Base-by-base conservation (phyloP, 192 early-diverging fungal genomes). In the Allomyces arbusculus region DNA sequence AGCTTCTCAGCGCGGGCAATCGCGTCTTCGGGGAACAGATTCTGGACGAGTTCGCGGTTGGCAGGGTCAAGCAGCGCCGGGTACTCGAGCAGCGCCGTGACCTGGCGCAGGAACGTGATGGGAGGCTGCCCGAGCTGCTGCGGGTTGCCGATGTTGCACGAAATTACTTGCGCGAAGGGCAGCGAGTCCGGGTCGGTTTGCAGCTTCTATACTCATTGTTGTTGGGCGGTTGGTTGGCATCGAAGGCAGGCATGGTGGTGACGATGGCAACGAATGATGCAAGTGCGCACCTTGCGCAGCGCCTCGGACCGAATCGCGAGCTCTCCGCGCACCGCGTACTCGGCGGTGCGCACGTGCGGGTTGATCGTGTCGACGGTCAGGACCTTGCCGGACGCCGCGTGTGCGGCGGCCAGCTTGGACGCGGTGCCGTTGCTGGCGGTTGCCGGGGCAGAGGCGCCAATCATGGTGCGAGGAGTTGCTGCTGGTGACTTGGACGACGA, bases 91-190 rank as follows among this genome's bases (percentile, higher is more conserved):
- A 99, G 76, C 23, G 92, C 86, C 44, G 86, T 79, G 22, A 95
- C 91, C 77, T 98, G 95, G 61, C 95, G 87, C 80, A 94, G 87
- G 67, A 99, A 99, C 20, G 94, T 95, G 73, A 96, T 89, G 23
- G 94, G 94, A 71, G 85, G 82, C 78, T 95, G 90, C 44, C 71
- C 74, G 19, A 94, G 81, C 77, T 90, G 89, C 77, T 94, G 91
- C 63, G 91, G 91, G 74, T 94, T 94, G 69, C 91, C 91, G 70
- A 94, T 94, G 70, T 94, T 94, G 77, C 89, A 89, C 68, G 78
- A 78, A 25, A 82, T 82, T 72, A 94, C 78, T 24, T 76, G 70
- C 44, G 74, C 74, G 72, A 92, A 94, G 10, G 85, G 83, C 44
- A 87, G 79, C n/a, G 69, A 72, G 24, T 66, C 68, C 3, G 50